Percentiles rank a stretch among this genome's conserved stretches.
Conservation (phyloP, 768 basidiomycete genomes). For the Daedaleopsis sinensis region DNA sequence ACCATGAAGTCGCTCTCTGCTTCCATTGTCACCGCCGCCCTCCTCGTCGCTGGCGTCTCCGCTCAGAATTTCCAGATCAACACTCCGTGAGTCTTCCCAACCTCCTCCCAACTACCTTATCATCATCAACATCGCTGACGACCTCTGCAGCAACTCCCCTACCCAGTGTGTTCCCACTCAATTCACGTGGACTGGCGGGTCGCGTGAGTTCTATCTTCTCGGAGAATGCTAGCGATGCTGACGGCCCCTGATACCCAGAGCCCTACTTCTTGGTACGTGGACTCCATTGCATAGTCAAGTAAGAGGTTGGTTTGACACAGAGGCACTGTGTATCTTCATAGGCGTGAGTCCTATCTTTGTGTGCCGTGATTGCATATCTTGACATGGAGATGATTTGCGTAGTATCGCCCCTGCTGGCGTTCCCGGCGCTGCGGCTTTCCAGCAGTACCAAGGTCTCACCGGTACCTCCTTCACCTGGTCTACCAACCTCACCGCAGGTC, state of each 20-base stretch:
- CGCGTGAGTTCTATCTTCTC: slow-evolving; percentile 41
- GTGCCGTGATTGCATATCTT: not conserved
- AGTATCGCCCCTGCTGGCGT: slow-evolving; percentile 59
- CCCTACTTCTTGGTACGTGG: slow-evolving; percentile 68
- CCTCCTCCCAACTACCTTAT: no score
- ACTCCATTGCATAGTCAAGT: not conserved
- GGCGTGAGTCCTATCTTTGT: slow-evolving; percentile 36
- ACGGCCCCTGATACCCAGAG: slow-evolving; percentile 38
- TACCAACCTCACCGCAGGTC: slow-evolving; percentile 52
- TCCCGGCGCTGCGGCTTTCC: slow-evolving; percentile 47
- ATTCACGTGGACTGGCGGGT: slow-evolving; percentile 60
- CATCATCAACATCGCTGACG: slow-evolving; percentile 7
- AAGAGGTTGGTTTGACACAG: not conserved
- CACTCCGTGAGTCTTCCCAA: slow-evolving; percentile 63
- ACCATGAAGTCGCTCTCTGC: slow-evolving; percentile 49
- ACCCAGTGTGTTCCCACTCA: slow-evolving; percentile 55
- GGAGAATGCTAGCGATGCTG: not conserved
- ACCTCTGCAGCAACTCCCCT: slow-evolving; percentile 42
- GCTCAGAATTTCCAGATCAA: slow-evolving; percentile 59
- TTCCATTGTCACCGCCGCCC: slow-evolving; percentile 43
- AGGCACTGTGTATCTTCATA: not conserved
- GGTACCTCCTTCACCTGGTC: slow-evolving; percentile 55
- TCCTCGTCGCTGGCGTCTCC: slow-evolving; percentile 40
- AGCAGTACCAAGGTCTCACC: slow-evolving; percentile 45
- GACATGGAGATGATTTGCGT: not conserved